phyloP scores from a whole-genome alignment of 148 eudicot genomes.

The Rhododendron williamsianum region DNA sequence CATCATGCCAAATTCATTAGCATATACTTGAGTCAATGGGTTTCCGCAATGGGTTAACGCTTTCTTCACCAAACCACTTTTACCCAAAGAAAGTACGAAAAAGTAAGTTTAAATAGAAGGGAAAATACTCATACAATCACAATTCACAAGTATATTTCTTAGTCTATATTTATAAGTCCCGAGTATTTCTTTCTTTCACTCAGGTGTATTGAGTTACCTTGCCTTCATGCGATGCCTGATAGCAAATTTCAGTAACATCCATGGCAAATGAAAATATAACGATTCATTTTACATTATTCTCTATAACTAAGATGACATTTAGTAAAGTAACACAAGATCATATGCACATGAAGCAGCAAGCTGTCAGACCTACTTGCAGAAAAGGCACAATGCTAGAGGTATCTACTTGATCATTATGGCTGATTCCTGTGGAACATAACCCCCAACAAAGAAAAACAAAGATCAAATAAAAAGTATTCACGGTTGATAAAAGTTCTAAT shows the following conservation, averaged over 20 bases:
- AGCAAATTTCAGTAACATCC: neutral
- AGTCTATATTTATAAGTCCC: neutral
- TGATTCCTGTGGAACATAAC: conserved; percentile 38
- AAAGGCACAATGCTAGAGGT: conserved; percentile 48
- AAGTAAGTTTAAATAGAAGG: neutral
- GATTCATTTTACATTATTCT: neutral
- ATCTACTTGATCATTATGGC: conserved; percentile 62
- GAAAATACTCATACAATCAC: neutral
- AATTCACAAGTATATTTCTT: neutral
- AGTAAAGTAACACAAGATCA: neutral
- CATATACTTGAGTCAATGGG: neutral
- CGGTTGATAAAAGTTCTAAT: neutral
- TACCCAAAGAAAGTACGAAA: neutral
- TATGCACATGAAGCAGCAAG: neutral
- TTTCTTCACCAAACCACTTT: neutral
- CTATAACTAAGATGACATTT: neutral
- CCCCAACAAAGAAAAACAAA: neutral
- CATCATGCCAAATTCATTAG: neutral
- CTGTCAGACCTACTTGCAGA: conserved; percentile 50
- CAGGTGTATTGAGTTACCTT: neutral
- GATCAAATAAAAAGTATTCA: neutral
- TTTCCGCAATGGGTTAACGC: neutral
- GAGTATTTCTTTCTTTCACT: neutral
- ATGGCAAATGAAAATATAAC: neutral
- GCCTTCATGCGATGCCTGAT: neutral